Conservation (phyloP, 2,329 filamentous ascomycete species). For the Rhexocercosporidium sp. region DNA sequence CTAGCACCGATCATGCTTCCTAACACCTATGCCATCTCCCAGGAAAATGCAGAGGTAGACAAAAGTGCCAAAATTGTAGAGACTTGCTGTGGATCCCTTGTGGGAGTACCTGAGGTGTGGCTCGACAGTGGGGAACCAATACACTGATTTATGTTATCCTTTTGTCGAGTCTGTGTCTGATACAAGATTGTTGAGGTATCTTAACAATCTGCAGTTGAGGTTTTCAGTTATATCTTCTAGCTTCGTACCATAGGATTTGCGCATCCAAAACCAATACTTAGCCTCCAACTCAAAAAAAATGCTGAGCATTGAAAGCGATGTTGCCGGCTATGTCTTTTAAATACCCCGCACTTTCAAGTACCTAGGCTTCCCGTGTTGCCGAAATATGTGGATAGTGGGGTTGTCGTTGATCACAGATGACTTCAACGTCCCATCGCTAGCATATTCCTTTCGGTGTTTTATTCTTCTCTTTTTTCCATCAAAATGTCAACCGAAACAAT, state of each 20-base stretch:
- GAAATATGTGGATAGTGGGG: neutral
- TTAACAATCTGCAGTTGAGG: too few species aligned
- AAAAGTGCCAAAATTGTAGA: too few species aligned
- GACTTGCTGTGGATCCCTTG: neutral
- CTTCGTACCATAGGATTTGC: too few species aligned
- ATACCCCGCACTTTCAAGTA: neutral
- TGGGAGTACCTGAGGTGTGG: neutral
- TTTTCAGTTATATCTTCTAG: too few species aligned
- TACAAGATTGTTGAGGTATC: too few species aligned
- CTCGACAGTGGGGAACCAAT: neutral
- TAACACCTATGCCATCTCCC: neutral
- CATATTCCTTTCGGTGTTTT: neutral
- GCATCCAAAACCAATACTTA: too few species aligned
- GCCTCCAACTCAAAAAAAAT: too few species aligned
- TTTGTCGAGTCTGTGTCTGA: too few species aligned
- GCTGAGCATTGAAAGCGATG: too few species aligned
- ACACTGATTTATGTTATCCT: neutral
- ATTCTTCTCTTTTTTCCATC: neutral
- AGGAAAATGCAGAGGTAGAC: neutral
- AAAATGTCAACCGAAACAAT: slow-evolving; percentile 25
- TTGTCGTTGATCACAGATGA: neutral
- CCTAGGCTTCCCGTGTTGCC: neutral
- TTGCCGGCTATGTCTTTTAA: too few species aligned
- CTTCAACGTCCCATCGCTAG: neutral
- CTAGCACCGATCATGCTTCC: neutral